Evolutionary conservation across 202 grass and related monocot genomes (phyloP).

Genomic region (Eragrostis tef): DNA sequence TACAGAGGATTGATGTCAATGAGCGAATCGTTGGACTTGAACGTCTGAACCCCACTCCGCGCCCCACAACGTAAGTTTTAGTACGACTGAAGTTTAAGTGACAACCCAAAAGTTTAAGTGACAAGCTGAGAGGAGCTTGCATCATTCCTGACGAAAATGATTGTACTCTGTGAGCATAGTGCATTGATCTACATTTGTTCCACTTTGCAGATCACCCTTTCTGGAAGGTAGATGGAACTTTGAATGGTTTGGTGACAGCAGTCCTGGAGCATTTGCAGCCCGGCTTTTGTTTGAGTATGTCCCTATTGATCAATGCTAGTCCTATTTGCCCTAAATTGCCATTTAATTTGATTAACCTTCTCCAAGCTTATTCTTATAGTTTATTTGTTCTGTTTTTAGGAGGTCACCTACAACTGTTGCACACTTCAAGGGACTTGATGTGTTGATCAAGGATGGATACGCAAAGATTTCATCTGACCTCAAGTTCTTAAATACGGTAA

Average conservation of each 20-base stretch:
- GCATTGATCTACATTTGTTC: conserved; percentile 15
- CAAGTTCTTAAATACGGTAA: conserved; percentile 88
- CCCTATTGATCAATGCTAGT: conserved; percentile 38
- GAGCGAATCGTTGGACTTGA: conserved; percentile 92
- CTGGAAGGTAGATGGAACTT: conserved; percentile 96
- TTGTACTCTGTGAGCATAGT: background rate
- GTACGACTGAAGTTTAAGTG: background rate
- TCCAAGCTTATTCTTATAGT: conserved; percentile 12
- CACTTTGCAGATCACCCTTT: conserved; percentile 78
- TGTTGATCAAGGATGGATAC: conserved; percentile 94
- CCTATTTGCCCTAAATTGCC: conserved; percentile 4
- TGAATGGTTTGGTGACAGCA: conserved; percentile 90
- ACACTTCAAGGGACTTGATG: conserved; percentile 73
- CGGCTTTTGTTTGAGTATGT: conserved; percentile 91
- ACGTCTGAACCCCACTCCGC: conserved; percentile 75
- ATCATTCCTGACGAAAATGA: conserved; percentile 1
- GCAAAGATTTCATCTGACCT: conserved; percentile 83
- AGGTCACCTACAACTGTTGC: conserved; percentile 87
- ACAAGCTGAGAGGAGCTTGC: background rate
- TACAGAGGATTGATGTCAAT: conserved; percentile 93
- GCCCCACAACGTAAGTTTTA: conserved; percentile 75
- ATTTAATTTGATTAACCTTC: background rate
- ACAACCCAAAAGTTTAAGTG: background rate
- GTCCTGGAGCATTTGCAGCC: conserved; percentile 75
- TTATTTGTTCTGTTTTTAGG: conserved; percentile 54